A percentile compares a stretch with the other conserved stretches of the same genome.
Evolutionary conservation across 2,329 filamentous ascomycete species (phyloP).

Genomic region (Cytospora leucostoma): DNA sequence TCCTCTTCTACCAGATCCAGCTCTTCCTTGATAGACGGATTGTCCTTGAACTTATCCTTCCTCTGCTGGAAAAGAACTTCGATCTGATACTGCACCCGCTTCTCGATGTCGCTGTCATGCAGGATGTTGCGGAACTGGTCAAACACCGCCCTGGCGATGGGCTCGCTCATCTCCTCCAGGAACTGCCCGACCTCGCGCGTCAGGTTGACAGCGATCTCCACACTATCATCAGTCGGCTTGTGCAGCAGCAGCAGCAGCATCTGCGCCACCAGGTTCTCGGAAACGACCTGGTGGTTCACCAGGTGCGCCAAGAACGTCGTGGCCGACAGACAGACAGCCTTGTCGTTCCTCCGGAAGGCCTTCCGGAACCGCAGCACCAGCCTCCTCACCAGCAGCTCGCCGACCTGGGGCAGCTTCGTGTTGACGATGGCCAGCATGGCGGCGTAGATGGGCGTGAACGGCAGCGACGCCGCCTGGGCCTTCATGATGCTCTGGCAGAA

Average conservation of each 20-base stretch:
- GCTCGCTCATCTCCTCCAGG: conserved; percentile 89
- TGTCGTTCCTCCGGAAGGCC: conserved; percentile 94
- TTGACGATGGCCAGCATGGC: conserved; percentile 97
- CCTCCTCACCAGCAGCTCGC: conserved; percentile 83
- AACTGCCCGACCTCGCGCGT: conserved; percentile 93
- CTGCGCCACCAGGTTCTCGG: conserved; percentile 91
- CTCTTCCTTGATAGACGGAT: conserved; percentile 71
- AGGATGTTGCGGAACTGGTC: conserved; percentile 95
- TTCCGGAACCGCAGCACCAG: conserved; percentile 93
- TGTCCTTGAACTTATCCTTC: conserved; percentile 96
- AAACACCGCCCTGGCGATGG: conserved; percentile 87
- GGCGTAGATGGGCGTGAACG: conserved; percentile 95
- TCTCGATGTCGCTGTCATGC: conserved; percentile 96
- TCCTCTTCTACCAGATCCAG: conserved; percentile 95
- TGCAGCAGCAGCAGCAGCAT: conserved; percentile 89
- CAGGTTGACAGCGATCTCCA: conserved; percentile 94
- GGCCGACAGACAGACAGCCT: conserved; percentile 88
- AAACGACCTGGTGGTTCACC: conserved; percentile 92
- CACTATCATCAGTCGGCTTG: conserved; percentile 95
- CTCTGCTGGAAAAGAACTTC: conserved; percentile 96
- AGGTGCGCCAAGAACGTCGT: conserved; percentile 95
- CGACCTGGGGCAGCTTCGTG: conserved; percentile 92
- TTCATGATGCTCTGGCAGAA: conserved; percentile 99
- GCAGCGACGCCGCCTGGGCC: conserved; percentile 91
- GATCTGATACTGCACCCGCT: conserved; percentile 98